Evolutionary conservation across 2,329 filamentous ascomycete species (phyloP).

Genomic region (Ploettnerulaceae sp.): DNA sequence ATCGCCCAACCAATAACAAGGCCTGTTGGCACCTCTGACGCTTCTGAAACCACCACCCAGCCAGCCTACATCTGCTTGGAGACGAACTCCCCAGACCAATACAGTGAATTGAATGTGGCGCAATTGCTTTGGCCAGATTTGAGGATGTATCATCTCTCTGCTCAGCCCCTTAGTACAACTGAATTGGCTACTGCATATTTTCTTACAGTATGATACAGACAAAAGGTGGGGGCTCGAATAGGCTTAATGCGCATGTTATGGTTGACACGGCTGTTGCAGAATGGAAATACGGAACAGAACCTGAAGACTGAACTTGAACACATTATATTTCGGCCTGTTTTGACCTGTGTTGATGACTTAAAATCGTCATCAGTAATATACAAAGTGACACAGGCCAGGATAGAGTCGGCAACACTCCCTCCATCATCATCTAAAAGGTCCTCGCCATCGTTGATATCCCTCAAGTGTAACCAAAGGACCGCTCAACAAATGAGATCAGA

Average conservation of each 20-base stretch:
- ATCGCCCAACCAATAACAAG: too few relatives aligned
- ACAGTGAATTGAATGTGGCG: too few relatives aligned
- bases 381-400: constrained; percentile 12
- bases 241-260: constrained; percentile 5
- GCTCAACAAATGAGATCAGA: constrained; percentile 22
- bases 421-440: constrained; percentile 11
- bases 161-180: background rate
- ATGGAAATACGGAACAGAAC: too few relatives aligned
- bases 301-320: too few relatives aligned
- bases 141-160: constrained; percentile 1
- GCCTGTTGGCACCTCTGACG: too few relatives aligned
- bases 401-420: background rate
- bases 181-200: constrained; percentile 5
- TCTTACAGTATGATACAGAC: too few relatives aligned
- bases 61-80: constrained; percentile 4
- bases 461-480: constrained; percentile 12
- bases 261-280: too few relatives aligned
- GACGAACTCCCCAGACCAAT: background rate
- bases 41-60: background rate
- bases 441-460: constrained; percentile 12
- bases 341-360: background rate
- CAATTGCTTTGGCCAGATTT: background rate
- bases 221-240: background rate
- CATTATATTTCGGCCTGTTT: background rate
- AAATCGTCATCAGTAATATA: constrained; percentile 12